Conservation (phyloP, 495 filamentous ascomycete species). For the Neurospora sp. region DNA sequence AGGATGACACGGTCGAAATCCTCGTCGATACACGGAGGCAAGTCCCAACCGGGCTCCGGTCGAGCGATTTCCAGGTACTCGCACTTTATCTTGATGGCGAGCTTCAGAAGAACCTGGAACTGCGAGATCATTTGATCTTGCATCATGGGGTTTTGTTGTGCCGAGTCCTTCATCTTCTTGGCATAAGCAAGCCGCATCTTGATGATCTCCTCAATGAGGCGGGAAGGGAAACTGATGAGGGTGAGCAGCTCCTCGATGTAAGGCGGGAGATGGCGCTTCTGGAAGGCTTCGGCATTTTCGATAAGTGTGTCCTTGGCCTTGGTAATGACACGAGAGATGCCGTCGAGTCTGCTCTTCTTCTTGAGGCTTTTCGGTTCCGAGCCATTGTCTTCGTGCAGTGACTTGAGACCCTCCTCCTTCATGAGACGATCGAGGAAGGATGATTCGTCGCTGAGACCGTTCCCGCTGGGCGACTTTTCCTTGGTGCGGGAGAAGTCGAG, state of each 20-base stretch:
- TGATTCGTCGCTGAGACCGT: constrained; percentile 71
- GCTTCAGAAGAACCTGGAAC: constrained; percentile 83
- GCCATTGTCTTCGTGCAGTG: constrained; percentile 64
- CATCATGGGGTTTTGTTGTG: constrained; percentile 78
- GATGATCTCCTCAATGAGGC: constrained; percentile 94
- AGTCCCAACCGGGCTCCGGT: constrained; percentile 86
- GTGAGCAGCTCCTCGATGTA: constrained; percentile 96
- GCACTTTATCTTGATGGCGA: constrained; percentile 86
- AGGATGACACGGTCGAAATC: constrained; percentile 92
- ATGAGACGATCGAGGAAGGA: constrained; percentile 96
- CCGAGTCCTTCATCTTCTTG: constrained; percentile 81
- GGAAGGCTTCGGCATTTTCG: constrained; percentile 72
- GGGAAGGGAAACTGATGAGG: constrained; percentile 91
- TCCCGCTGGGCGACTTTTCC: constrained; percentile 41
- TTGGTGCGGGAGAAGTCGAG: constrained; percentile 73
- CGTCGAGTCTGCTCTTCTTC: constrained; percentile 74
- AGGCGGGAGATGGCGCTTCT: constrained; percentile 83
- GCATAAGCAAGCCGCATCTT: constrained; percentile 85
- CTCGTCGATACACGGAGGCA: constrained; percentile 93
- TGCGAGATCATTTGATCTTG: constrained; percentile 95
- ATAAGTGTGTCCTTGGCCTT: constrained; percentile 94
- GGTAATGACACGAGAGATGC: constrained; percentile 69
- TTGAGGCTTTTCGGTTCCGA: constrained; percentile 25
- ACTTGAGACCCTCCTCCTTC: constrained; percentile 91
- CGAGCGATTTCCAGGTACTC: constrained; percentile 74